A percentile compares a stretch with the other conserved stretches of the same genome.
These are phyloP conservation scores for Podochytrium sp. DNA, from an alignment of 192 early-diverging fungal species.

Conservation along the genomic window DNA sequence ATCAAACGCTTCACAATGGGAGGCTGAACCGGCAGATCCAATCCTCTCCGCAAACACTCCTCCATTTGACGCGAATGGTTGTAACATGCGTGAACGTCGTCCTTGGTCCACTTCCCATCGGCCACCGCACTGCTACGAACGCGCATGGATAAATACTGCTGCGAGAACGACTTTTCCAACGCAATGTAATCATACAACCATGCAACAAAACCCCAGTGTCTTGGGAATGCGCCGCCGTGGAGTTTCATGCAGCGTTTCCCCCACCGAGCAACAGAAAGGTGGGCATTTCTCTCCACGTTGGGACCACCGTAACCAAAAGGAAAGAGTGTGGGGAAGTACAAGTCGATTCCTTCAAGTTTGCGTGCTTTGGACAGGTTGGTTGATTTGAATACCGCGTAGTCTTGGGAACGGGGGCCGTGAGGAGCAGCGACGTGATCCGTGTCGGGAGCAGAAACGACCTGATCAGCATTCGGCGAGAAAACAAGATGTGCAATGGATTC, in stretches of 20 bases:
- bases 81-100: no score
- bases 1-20: neutral
- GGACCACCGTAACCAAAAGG: neutral
- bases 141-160: neutral
- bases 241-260: neutral
- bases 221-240: neutral
- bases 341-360: neutral
- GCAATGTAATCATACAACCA: neutral
- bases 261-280: neutral
- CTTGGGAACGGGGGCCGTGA: neutral
- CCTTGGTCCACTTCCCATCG: neutral
- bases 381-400: neutral
- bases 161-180: no score
- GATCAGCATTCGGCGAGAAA: neutral
- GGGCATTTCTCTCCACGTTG: neutral
- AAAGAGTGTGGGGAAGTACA: neutral
- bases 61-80: neutral
- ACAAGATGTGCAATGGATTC: neutral
- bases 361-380: neutral
- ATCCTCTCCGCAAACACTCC: neutral
- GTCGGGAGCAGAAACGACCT: no score
- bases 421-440: neutral
- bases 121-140: neutral
- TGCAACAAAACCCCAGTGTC: neutral
- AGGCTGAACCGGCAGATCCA: neutral